These are phyloP conservation scores for Lathyrus tuberosus DNA, from an alignment of 306 rosid genomes.

Conservation along the genomic window DNA sequence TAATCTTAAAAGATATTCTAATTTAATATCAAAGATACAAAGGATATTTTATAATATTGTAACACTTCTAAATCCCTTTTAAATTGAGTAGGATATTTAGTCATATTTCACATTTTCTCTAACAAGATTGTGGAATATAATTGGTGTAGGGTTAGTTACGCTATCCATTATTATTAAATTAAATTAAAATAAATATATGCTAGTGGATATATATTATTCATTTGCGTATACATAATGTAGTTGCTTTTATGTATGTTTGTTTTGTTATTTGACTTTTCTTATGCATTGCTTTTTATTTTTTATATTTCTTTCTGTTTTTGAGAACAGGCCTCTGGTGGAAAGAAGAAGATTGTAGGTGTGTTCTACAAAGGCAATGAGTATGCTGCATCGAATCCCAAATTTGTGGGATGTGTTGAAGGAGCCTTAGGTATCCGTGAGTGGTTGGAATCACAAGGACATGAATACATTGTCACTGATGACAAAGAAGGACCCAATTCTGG, in stretches of 20 bases:
- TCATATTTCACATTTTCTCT: background rate
- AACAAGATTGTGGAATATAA: background rate
- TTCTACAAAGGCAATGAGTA: conserved; percentile 90
- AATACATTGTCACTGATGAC: conserved; percentile 91
- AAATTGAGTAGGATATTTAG: background rate
- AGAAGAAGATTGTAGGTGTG: conserved; percentile 94
- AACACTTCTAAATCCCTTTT: background rate
- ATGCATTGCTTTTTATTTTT: background rate
- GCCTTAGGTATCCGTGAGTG: conserved; percentile 87
- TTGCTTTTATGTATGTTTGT: background rate
- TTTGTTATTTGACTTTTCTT: background rate
- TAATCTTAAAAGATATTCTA: too few relatives aligned
- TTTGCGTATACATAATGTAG: too few relatives aligned
- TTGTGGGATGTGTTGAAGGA: conserved; percentile 87
- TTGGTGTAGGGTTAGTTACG: background rate
- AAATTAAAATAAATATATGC: background rate
- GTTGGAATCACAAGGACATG: conserved; percentile 93
- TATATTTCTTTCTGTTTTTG: background rate
- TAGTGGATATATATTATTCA: background rate
- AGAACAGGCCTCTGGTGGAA: conserved; percentile 41
- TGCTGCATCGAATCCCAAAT: conserved; percentile 81
- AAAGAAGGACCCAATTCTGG: conserved; percentile 88
- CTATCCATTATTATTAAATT: background rate
- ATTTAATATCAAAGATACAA: too few relatives aligned
- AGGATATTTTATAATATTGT: too few relatives aligned